A percentile compares a stretch with the other conserved stretches of the same genome.
Evolutionary conservation across 1,284 basidiomycete species (phyloP).

Genomic region (Ceratobasidium papillatum): DNA sequence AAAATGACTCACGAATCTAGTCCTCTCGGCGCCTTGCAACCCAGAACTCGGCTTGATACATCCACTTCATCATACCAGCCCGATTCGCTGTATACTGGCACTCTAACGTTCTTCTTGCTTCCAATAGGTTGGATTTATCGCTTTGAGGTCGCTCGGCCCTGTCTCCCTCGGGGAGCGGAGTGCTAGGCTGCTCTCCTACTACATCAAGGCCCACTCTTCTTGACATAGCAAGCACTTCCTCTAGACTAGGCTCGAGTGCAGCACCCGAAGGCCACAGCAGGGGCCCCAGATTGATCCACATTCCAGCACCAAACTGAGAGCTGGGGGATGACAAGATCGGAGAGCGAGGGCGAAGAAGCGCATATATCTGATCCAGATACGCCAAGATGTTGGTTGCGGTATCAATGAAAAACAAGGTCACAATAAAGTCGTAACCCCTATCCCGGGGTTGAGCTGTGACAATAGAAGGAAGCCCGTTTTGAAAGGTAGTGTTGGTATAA

Average conservation of each 20-base stretch:
- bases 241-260: slow-evolving; percentile 67
- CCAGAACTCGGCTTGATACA: slow-evolving; percentile 73
- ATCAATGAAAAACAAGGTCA: slow-evolving; percentile 76
- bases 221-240: slow-evolving; percentile 63
- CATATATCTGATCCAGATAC: slow-evolving; percentile 43
- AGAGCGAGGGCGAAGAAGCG: slow-evolving; percentile 32
- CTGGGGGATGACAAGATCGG: slow-evolving; percentile 46
- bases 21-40: slow-evolving; percentile 53
- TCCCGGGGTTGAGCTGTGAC: slow-evolving; percentile 24
- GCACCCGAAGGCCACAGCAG: slow-evolving; percentile 68
- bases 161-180: not conserved
- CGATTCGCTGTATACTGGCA: slow-evolving; percentile 71
- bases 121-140: slow-evolving; percentile 2
- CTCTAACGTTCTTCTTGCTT: slow-evolving; percentile 56
- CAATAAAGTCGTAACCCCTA: slow-evolving; percentile 63
- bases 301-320: slow-evolving; percentile 62
- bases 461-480: slow-evolving; percentile 1
- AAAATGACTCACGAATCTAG: not conserved
- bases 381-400: slow-evolving; percentile 66
- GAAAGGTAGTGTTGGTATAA: not conserved
- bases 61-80: slow-evolving; percentile 71
- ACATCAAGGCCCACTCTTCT: slow-evolving; percentile 62
- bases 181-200: slow-evolving; percentile 39
- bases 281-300: slow-evolving; percentile 74
- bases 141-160: slow-evolving; percentile 11